These are phyloP conservation scores for Tetragonia tetragonoides DNA, from an alignment of 148 eudicot genomes.

Conservation along the genomic window DNA sequence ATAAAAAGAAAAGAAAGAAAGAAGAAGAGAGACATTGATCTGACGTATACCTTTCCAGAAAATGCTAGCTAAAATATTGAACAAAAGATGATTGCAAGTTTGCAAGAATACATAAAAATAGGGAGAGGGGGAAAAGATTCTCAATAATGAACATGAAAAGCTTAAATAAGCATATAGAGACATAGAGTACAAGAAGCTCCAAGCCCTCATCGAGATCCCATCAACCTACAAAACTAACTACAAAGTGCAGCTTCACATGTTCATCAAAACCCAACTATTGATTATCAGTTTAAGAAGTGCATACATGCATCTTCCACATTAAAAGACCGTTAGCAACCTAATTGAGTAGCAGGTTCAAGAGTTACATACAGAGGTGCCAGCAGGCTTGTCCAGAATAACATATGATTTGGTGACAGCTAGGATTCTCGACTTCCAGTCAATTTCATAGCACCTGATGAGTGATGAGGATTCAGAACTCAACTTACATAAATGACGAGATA, in stretches of 20 bases:
- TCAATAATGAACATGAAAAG: not conserved
- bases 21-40: too few relatives aligned
- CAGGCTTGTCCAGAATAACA: slow-evolving; percentile 92
- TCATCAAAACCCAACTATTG: not conserved
- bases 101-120: not conserved
- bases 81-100: not conserved
- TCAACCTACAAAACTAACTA: too few relatives aligned
- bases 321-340: not conserved
- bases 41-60: not conserved
- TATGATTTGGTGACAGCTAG: slow-evolving; percentile 72
- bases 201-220: not conserved
- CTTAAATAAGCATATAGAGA: not conserved
- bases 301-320: not conserved
- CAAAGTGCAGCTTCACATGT: not conserved
- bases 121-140: not conserved
- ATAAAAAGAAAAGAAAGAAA: not conserved
- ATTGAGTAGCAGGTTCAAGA: slow-evolving; percentile 14
- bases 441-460: slow-evolving; percentile 76
- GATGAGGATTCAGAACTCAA: slow-evolving; percentile 10
- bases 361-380: slow-evolving; percentile 86
- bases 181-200: not conserved
- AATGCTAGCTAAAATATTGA: not conserved
- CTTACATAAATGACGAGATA: slow-evolving; percentile 3
- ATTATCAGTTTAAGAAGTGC: not conserved
- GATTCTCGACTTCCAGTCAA: slow-evolving; percentile 89